Percentiles rank a stretch among this genome's conserved stretches.
phyloP scores from a whole-genome alignment of 257 asterid genomes.

The Lithospermum erythrorhizon region DNA sequence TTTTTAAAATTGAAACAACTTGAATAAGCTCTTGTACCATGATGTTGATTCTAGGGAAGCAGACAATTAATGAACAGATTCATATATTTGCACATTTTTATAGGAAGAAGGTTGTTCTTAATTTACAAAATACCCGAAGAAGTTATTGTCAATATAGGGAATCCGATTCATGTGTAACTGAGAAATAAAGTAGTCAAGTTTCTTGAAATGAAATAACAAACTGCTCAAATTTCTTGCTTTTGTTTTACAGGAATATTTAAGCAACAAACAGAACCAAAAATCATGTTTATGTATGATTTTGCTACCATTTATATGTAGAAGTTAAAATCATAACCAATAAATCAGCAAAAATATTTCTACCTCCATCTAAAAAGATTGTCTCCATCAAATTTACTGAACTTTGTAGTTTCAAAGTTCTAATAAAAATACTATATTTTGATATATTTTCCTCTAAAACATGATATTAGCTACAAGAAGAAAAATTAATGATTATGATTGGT shows the following conservation, averaged over 20 bases:
- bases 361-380: no score
- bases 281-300: no score
- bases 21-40: not conserved
- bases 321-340: not conserved
- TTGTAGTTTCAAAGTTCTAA: no score
- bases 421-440: no score
- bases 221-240: slow-evolving; percentile 6
- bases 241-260: not conserved
- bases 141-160: slow-evolving; percentile 3
- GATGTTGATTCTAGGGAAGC: not conserved
- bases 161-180: slow-evolving; percentile 21
- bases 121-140: no score
- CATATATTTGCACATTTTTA: no score
- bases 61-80: no score
- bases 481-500: no score
- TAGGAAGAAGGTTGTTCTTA: not conserved
- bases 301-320: not conserved
- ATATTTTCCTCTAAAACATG: no score
- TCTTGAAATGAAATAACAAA: slow-evolving; percentile 5
- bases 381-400: no score
- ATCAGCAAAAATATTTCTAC: not conserved
- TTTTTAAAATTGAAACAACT: not conserved
- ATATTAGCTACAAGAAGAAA: no score
- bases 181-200: not conserved
- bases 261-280: not conserved